A percentile compares a stretch with the other conserved stretches of the same genome.
phyloP scores from a whole-genome alignment of 257 asterid species.

The Solanum ossicruentum region DNA sequence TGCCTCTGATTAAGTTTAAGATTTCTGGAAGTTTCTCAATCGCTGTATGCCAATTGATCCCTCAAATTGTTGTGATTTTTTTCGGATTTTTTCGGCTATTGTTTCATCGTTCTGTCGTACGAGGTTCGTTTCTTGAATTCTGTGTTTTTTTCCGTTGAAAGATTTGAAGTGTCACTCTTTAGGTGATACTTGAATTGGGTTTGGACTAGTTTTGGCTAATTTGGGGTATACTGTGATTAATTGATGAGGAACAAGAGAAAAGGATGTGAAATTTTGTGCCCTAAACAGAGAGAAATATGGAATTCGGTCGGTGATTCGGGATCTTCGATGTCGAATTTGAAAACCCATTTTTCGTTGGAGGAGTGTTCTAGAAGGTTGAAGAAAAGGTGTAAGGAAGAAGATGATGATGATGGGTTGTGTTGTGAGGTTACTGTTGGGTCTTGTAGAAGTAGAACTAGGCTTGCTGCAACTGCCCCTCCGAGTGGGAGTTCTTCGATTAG shows the following conservation, averaged over 20 bases:
- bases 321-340: conserved; percentile 22
- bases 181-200: background rate
- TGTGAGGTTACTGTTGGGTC: conserved; percentile 21
- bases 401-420: conserved; percentile 3
- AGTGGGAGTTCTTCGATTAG: conserved; percentile 19
- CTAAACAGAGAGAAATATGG: conserved; percentile 3
- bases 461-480: conserved; percentile 29
- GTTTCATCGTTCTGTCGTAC: background rate
- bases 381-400: conserved; percentile 33
- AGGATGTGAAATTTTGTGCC: conserved; percentile 26
- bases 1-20: background rate
- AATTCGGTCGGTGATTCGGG: conserved; percentile 10
- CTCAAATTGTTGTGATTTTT: background rate
- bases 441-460: conserved; percentile 23
- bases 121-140: background rate
- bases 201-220: background rate
- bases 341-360: conserved; percentile 25
- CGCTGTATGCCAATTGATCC: background rate
- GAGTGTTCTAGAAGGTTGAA: conserved; percentile 29
- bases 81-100: background rate
- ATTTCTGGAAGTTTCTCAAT: background rate
- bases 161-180: background rate
- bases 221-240: background rate
- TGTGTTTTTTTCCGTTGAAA: background rate
- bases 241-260: conserved; percentile 38